Conservation (phyloP, 2,329 filamentous ascomycete genomes). For the Colletotrichum agaves region DNA sequence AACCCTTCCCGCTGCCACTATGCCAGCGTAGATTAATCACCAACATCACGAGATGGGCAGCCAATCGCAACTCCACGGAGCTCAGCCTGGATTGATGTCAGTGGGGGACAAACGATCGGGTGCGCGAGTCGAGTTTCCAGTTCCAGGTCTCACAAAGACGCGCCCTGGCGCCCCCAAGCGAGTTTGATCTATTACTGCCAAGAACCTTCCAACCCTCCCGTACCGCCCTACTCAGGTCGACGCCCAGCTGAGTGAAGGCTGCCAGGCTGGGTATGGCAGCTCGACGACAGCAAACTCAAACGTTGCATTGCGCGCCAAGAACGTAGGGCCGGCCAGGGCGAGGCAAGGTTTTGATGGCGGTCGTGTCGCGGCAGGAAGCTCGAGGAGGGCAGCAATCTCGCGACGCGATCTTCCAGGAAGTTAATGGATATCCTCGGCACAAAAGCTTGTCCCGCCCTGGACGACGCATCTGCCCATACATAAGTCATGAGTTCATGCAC, state of each 20-base stretch:
- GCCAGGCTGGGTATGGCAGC: not conserved
- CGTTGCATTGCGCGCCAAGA: slow-evolving; percentile 18
- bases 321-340: not conserved
- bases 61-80: slow-evolving; percentile 20
- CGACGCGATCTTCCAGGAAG: not conserved
- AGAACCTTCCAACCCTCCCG: not conserved
- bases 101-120: not conserved
- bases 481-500: slow-evolving; percentile 14
- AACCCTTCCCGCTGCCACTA: slow-evolving; percentile 19
- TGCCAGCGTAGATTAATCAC: slow-evolving; percentile 33
- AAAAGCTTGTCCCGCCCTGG: slow-evolving; percentile 12
- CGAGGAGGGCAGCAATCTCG: not conserved
- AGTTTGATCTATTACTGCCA: slow-evolving; percentile 33
- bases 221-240: not conserved
- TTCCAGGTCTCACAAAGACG: no score
- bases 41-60: not conserved
- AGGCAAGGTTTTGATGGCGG: not conserved
- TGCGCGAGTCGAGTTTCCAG: slow-evolving; percentile 16
- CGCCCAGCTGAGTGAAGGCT: not conserved
- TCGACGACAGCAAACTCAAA: not conserved
- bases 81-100: slow-evolving; percentile 2
- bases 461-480: not conserved
- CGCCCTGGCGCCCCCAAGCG: slow-evolving; percentile 31
- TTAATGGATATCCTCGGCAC: not conserved
- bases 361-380: not conserved